Evolutionary conservation across 441 rosid species (phyloP).

Genomic region (Adansonia madagascariensis): DNA sequence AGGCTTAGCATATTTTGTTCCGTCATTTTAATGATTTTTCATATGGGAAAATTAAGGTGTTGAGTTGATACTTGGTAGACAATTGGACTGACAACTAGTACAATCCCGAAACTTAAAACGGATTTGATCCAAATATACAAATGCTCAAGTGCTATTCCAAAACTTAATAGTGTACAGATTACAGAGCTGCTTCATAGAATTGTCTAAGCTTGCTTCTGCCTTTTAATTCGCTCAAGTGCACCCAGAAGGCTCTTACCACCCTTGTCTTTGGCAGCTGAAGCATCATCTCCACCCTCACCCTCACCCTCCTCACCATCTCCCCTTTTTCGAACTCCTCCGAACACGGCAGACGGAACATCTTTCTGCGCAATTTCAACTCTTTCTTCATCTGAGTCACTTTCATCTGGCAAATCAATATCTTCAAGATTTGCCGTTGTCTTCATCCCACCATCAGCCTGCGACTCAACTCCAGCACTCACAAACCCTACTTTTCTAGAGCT

Average conservation of each 20-base stretch:
- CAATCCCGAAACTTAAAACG: neutral
- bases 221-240: slow-evolving; percentile 83
- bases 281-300: slow-evolving; percentile 30
- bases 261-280: slow-evolving; percentile 32
- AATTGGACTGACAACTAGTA: too few relatives aligned
- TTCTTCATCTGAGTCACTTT: slow-evolving; percentile 76
- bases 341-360: slow-evolving; percentile 84
- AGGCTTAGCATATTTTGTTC: neutral
- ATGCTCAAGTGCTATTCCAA: neutral
- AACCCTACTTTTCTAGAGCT: slow-evolving; percentile 67
- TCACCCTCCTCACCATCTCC: slow-evolving; percentile 46
- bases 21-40: neutral
- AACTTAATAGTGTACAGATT: neutral
- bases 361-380: slow-evolving; percentile 75
- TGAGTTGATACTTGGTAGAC: too few relatives aligned
- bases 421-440: slow-evolving; percentile 57
- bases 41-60: neutral
- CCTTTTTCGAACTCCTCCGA: slow-evolving; percentile 84
- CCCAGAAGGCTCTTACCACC: slow-evolving; percentile 67
- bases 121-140: slow-evolving; percentile 11
- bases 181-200: neutral
- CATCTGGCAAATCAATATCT: slow-evolving; percentile 86
- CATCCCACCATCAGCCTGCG: slow-evolving; percentile 52
- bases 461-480: slow-evolving; percentile 88
- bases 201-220: slow-evolving; percentile 45